Percentiles rank a stretch among this genome's conserved stretches.
phyloP scores from a whole-genome alignment of 306 rosid species.

The Rosa chinensis region DNA sequence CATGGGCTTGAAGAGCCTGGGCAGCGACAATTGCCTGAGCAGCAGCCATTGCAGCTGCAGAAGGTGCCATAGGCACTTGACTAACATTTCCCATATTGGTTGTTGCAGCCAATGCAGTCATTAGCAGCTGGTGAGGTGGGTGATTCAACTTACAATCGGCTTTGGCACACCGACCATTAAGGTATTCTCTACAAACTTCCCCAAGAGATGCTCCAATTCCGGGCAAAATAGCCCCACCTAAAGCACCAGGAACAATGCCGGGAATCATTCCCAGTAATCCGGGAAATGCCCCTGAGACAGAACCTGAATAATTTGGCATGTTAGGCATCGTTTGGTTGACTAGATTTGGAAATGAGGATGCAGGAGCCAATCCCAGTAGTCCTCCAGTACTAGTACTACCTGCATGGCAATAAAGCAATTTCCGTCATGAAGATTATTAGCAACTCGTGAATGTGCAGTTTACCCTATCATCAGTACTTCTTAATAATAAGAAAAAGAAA shows the following conservation, averaged over 20 bases:
- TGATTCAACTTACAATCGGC: slow-evolving; percentile 91
- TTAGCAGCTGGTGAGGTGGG: slow-evolving; percentile 92
- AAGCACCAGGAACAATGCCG: slow-evolving; percentile 86
- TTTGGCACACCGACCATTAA: slow-evolving; percentile 91
- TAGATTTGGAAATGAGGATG: slow-evolving; percentile 74
- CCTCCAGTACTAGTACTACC: slow-evolving; percentile 74
- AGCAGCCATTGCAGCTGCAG: slow-evolving; percentile 99
- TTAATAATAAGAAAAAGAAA: no score
- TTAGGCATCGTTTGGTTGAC: slow-evolving; percentile 99
- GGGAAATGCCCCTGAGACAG: slow-evolving; percentile 97
- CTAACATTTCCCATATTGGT: slow-evolving; percentile 88
- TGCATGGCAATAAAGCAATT: slow-evolving; percentile 38
- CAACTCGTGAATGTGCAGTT: no score
- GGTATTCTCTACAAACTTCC: slow-evolving; percentile 93
- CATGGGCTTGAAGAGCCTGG: slow-evolving; percentile 99
- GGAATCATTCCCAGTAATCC: slow-evolving; percentile 98
- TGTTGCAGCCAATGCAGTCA: slow-evolving; percentile 96
- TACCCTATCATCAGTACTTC: background rate
- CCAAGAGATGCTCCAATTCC: slow-evolving; percentile 96
- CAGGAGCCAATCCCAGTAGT: slow-evolving; percentile 75
- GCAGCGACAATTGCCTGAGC: slow-evolving; percentile 99
- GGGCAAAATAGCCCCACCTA: slow-evolving; percentile 95
- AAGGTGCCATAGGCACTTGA: slow-evolving; percentile 99
- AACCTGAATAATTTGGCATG: slow-evolving; percentile 97
- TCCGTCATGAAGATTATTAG: background rate